Base-by-base conservation (phyloP, 139 green algal genomes). In the Astrephomene gubernaculifera region DNA sequence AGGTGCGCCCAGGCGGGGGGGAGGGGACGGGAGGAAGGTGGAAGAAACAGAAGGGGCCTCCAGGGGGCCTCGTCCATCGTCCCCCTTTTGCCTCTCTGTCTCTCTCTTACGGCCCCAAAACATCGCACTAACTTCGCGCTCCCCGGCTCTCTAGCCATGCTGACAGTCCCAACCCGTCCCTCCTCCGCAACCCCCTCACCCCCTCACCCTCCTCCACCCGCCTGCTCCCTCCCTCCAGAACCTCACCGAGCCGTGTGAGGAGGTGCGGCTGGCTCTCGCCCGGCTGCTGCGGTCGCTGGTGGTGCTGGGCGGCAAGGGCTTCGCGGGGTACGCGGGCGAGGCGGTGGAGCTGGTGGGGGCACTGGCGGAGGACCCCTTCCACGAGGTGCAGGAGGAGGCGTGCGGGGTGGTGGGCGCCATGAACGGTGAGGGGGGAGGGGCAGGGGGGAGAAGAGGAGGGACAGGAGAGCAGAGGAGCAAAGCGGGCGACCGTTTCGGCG, bases 321-420 rank as follows among this genome's bases (percentile, higher is more conserved):
- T 93, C 12, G 88, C 65, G 4, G 90, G 89, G 0, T 95, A 95
- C 71, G 87, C 84, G 7, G 89, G 70, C 14, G 92, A 95, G 87
- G 85, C 89, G 7, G 80, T 90, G 71, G 79, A 24, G 44, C 43
- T 91, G 44, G 43, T 85, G 24, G 38, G 71, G 54, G 79, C 84
- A 17, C 68, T 86, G 57, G 52, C 79, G 17, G 87, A 71, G n/a
- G 92, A 95, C 79, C 81, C 81, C 1, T 94, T 90, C 73, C 84
- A 94, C 60, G 89, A 93, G 38, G 86, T 94, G 39, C 86, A 88
- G 74, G 65, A 91, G 75, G 74, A 88, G 84, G 87, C 76, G 8
- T 95, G 92, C 70, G 52, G 31, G 9, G 65, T 60, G 25, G 64
- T 90, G 60, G 27, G 87, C 43, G 82, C 79, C 12, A 63, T 94